Evolutionary conservation across 306 rosid genomes (phyloP).

Genomic region (Calophaca sinica): DNA sequence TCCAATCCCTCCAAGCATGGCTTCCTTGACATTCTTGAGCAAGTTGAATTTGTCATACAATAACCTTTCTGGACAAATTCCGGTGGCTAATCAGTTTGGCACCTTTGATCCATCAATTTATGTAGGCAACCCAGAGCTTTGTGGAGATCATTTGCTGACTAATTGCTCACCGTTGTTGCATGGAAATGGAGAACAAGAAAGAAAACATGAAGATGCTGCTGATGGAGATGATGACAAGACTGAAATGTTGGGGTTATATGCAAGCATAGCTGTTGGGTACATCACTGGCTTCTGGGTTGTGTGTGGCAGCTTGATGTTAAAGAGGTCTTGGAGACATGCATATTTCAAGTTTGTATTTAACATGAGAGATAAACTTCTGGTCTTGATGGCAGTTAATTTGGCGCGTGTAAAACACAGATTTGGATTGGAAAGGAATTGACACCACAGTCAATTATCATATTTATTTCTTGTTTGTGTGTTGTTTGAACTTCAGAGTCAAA

Average conservation of each 20-base stretch:
- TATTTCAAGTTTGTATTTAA: constrained; percentile 28
- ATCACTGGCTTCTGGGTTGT: constrained; percentile 32
- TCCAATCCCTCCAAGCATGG: constrained; percentile 37
- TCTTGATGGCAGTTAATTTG: not conserved
- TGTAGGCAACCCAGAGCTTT: constrained; percentile 34
- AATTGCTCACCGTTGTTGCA: constrained; percentile 12
- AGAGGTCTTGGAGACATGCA: constrained; percentile 44
- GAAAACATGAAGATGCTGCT: constrained; percentile 25
- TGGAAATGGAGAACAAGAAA: constrained; percentile 1
- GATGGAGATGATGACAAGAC: constrained; percentile 19
- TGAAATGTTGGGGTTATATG: constrained; percentile 33
- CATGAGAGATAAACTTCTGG: constrained; percentile 6
- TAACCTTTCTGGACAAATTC: constrained; percentile 37
- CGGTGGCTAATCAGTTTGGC: constrained; percentile 33
- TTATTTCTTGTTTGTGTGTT: no score
- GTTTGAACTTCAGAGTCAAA: no score
- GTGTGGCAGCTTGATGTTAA: constrained; percentile 32
- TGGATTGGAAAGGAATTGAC: constrained; percentile 21
- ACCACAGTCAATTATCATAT: not conserved
- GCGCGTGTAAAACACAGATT: constrained; percentile 14
- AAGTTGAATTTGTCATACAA: constrained; percentile 40
- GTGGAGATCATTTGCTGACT: constrained; percentile 8
- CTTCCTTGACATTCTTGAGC: constrained; percentile 31
- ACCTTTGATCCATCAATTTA: constrained; percentile 26
- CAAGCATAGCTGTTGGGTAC: constrained; percentile 22